These are phyloP conservation scores for Cyanidium caldarium DNA, from an alignment of 23 red algal species.

Conservation along the genomic window DNA sequence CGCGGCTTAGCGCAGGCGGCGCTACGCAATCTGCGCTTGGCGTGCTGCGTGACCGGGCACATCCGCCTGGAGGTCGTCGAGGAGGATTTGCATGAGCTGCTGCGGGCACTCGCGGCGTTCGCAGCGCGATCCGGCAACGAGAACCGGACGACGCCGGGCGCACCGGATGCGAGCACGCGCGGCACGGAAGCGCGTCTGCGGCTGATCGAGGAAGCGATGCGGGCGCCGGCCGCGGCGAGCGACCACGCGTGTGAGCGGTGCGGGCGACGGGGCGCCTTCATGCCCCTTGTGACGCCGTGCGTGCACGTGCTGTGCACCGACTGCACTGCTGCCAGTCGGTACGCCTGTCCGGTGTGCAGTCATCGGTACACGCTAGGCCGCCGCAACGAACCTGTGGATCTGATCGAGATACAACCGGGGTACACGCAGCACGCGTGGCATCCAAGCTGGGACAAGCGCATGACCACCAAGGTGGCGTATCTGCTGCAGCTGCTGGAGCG, in stretches of 20 bases:
- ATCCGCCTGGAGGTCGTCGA: constrained; percentile 4
- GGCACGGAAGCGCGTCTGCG: neutral
- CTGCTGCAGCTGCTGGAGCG: constrained; percentile 38
- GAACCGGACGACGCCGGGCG: too few relatives aligned
- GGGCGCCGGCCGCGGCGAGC: neutral
- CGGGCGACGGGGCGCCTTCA: neutral
- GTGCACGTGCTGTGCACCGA: constrained; percentile 24
- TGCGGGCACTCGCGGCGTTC: neutral
- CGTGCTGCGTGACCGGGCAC: constrained; percentile 40
- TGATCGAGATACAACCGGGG: constrained; percentile 65
- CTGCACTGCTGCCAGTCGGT: constrained; percentile 3
- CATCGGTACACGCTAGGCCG: constrained; percentile 12
- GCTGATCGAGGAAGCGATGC: neutral
- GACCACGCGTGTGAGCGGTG: neutral
- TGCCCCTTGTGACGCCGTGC: constrained; percentile 31
- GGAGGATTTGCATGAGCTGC: constrained; percentile 7
- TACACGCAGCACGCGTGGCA: constrained; percentile 35
- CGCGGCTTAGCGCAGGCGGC: neutral
- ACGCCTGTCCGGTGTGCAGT: constrained; percentile 4
- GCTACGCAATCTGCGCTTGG: constrained; percentile 17
- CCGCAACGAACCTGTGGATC: constrained; percentile 33
- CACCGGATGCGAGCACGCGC: too few relatives aligned
- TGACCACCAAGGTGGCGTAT: constrained; percentile 49
- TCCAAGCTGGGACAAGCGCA: constrained; percentile 29
- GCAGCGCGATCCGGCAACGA: too few relatives aligned